Evolutionary conservation across 208 protist species (phyloP).

Genomic region (Trypanosomatidae sp.): DNA sequence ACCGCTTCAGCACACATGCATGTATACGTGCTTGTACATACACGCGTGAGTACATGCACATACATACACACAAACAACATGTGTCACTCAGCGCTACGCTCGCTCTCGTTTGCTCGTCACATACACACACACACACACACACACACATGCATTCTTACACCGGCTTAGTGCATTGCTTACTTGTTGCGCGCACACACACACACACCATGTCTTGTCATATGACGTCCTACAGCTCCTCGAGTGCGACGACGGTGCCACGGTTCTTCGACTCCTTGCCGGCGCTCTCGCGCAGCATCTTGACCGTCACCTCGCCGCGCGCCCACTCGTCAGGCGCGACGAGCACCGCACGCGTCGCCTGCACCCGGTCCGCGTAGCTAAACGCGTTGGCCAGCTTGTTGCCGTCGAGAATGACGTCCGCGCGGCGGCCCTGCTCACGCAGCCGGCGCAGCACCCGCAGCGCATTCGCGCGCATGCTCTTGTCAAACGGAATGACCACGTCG

Average conservation of each 20-base stretch:
- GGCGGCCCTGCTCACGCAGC: conserved; percentile 65
- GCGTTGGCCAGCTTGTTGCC: conserved; percentile 85
- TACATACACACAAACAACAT: too few species aligned
- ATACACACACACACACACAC: background rate
- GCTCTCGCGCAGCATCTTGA: conserved; percentile 87
- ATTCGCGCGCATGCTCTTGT: conserved; percentile 79
- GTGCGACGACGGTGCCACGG: conserved; percentile 33
- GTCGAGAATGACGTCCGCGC: conserved; percentile 87
- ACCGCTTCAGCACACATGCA: too few species aligned
- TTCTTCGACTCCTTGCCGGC: conserved; percentile 28
- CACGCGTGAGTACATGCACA: too few species aligned
- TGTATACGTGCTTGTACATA: too few species aligned
- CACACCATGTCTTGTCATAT: background rate
- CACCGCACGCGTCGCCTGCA: conserved; percentile 78
- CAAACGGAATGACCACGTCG: conserved; percentile 88
- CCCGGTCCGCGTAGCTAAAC: conserved; percentile 93
- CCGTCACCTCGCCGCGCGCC: conserved; percentile 69
- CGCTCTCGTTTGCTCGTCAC: background rate
- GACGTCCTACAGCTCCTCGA: conserved; percentile 15
- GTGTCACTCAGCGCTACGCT: background rate
- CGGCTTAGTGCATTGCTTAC: background rate
- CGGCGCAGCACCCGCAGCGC: conserved; percentile 61
- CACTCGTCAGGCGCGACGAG: conserved; percentile 92
- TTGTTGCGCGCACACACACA: background rate
- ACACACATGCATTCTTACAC: background rate